These are phyloP conservation scores for Herpetomonas samuelpessoai DNA, from an alignment of 208 protist genomes.

Conservation along the genomic window DNA sequence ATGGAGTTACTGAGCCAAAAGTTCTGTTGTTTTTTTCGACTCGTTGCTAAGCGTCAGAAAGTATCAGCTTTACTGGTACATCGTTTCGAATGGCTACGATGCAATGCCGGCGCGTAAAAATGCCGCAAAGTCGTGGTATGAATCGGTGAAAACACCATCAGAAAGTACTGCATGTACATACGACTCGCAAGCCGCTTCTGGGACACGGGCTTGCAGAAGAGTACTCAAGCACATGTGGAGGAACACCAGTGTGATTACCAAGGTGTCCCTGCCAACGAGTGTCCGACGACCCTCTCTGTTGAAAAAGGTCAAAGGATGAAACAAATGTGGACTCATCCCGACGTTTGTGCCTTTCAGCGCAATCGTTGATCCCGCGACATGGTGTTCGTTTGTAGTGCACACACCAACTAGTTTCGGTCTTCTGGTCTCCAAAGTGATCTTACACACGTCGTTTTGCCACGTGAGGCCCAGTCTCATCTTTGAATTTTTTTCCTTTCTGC, in stretches of 20 bases:
- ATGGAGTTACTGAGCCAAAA: too few relatives aligned
- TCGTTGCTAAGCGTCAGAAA: conserved; percentile 11
- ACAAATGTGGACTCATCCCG: too few relatives aligned
- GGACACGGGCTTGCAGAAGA: too few relatives aligned
- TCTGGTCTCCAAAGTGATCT: not conserved
- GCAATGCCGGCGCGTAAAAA: not conserved
- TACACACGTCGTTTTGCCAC: not conserved
- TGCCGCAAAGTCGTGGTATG: not conserved
- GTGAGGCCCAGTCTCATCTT: not conserved
- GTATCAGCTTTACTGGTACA: not conserved
- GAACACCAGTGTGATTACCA: too few relatives aligned
- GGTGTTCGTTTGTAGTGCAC: not conserved
- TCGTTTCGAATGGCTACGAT: not conserved
- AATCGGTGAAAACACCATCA: too few relatives aligned
- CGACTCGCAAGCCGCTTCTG: too few relatives aligned
- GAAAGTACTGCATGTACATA: too few relatives aligned
- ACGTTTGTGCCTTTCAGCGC: not conserved
- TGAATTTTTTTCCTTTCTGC: conserved; percentile 1
- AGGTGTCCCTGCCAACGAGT: too few relatives aligned
- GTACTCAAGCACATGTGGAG: too few relatives aligned
- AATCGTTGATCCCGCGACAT: not conserved
- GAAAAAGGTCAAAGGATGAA: too few relatives aligned
- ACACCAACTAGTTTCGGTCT: not conserved
- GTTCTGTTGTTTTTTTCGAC: conserved; percentile 1
- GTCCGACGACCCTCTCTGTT: too few relatives aligned